These are phyloP conservation scores for Candida gigantensis DNA, from an alignment of 1,139 yeast species.

Conservation along the genomic window DNA sequence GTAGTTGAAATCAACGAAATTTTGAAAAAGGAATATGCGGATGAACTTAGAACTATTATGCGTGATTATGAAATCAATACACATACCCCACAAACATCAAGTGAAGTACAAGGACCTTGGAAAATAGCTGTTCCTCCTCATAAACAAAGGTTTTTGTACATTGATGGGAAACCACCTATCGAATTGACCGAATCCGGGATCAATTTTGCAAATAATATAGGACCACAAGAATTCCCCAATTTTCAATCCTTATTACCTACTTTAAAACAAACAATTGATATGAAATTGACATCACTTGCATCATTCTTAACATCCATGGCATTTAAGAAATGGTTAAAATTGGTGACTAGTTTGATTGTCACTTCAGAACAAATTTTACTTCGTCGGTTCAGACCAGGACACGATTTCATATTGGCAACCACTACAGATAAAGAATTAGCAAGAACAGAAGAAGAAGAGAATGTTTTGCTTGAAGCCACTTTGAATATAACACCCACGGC, in stretches of 20 bases:
- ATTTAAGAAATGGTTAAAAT: slow-evolving; percentile 70
- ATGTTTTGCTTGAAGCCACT: slow-evolving; percentile 66
- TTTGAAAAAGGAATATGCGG: slow-evolving; percentile 58
- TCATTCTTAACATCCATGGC: slow-evolving; percentile 57
- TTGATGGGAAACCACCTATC: slow-evolving; percentile 60
- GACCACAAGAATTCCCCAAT: slow-evolving; percentile 56
- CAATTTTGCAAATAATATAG: slow-evolving; percentile 30
- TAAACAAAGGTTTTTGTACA: slow-evolving; percentile 81
- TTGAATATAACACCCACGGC: slow-evolving; percentile 76
- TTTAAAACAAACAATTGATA: slow-evolving; percentile 14
- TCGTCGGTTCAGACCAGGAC: slow-evolving; percentile 92
- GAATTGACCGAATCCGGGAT: slow-evolving; percentile 28
- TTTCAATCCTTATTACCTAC: slow-evolving; percentile 24
- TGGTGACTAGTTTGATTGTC: slow-evolving; percentile 65
- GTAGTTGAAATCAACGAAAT: slow-evolving; percentile 67
- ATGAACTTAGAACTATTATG: slow-evolving; percentile 46
- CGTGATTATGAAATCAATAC: slow-evolving; percentile 55
- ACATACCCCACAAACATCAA: slow-evolving; percentile 57
- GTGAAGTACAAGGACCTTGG: slow-evolving; percentile 76
- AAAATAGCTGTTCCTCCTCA: slow-evolving; percentile 92
- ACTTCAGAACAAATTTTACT: slow-evolving; percentile 68
- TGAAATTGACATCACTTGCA: slow-evolving; percentile 54
- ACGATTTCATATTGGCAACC: slow-evolving; percentile 91
- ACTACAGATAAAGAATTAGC: slow-evolving; percentile 54
- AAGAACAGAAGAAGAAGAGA: slow-evolving; percentile 38